Evolutionary conservation across 768 basidiomycete species (phyloP), one percentile per base, ranked within the genome.

Genomic region (Mycena vitilis): DNA sequence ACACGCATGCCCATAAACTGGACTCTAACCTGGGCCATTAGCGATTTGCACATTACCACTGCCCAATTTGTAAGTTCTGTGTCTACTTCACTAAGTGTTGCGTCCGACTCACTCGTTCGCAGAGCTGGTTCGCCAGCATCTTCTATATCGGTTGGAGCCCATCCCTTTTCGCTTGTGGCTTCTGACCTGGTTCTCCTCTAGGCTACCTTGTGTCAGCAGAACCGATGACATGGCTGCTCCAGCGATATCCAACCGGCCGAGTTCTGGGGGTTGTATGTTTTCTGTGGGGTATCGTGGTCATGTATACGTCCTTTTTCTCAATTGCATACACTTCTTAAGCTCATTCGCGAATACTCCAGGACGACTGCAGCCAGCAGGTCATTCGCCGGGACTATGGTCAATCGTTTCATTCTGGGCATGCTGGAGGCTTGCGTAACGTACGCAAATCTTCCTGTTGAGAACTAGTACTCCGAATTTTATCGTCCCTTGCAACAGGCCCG

Each of bases 251-350:
- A 16, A 65, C 65, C 10, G 66, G 53, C 4, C 60, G 60, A 12
- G 70, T 73, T 18, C 37, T 71, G 37, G 74, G 66, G 16, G 25
- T 63, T 18, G 73, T 76, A 11, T 75, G 74, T 22, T 71, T 78
- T 38, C 60, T 80, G 30, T 81, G 80, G 80, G 78, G 78, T n/a
- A 72, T 76, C 18, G 74, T 78, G 45, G 73, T 78, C 38, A 77
- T 79, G 71, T 66, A 61, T 18, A 18, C 7, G 10, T 49, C 20
- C 15, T 9, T 55, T 23, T 7, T 38, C 40, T 37, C 4, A 10
- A 22, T 10, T 57, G 40, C 30, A 30, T 30, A 30, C 30, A 5
- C 30, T 30, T 30, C 30, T 5, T 30, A 30, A 30, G 25, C 20
- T 8, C 40, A 6, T 49, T 34, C 20, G 52, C 23, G 42, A 30